Conservation (phyloP, 768 basidiomycete genomes). For the Hortiboletus campestris region DNA sequence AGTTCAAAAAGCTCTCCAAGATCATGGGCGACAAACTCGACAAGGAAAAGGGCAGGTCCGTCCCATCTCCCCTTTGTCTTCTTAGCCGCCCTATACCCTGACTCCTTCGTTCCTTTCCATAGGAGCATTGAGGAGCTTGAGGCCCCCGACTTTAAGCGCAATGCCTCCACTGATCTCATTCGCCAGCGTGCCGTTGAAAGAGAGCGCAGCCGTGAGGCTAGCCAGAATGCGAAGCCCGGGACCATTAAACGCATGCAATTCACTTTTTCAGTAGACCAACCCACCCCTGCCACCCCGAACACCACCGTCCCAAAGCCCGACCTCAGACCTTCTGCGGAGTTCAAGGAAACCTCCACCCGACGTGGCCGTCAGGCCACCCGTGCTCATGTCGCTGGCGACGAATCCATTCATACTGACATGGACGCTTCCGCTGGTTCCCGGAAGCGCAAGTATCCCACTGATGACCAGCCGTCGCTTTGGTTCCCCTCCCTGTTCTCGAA, state of each 20-base stretch:
- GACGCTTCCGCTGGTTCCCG: constrained; percentile 28
- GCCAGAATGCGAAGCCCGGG: constrained; percentile 59
- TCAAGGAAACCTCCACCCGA: constrained; percentile 47
- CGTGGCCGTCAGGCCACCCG: constrained; percentile 42
- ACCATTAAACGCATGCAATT: constrained; percentile 89
- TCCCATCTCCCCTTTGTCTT: constrained; percentile 15
- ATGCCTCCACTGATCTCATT: constrained; percentile 76
- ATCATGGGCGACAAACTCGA: constrained; percentile 90
- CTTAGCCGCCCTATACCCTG: constrained; percentile 16
- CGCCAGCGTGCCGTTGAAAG: constrained; percentile 78
- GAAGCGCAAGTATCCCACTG: constrained; percentile 24
- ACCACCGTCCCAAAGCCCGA: constrained; percentile 58
- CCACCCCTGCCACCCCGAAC: constrained; percentile 44
- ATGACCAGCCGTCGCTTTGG: constrained; percentile 45
- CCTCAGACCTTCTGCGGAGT: constrained; percentile 62
- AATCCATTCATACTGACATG: constrained; percentile 12
- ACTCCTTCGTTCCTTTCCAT: background rate
- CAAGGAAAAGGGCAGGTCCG: constrained; percentile 88
- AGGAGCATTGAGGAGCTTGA: constrained; percentile 85
- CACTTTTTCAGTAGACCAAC: constrained; percentile 82
- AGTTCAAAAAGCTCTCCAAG: constrained; percentile 87
- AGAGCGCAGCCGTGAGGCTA: constrained; percentile 74
- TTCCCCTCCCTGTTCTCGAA: constrained; percentile 73
- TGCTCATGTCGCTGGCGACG: constrained; percentile 33
- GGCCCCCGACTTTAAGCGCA: constrained; percentile 79